Base-by-base conservation (phyloP, 176 grass and related monocot species). In the Zoysia pacifica region DNA sequence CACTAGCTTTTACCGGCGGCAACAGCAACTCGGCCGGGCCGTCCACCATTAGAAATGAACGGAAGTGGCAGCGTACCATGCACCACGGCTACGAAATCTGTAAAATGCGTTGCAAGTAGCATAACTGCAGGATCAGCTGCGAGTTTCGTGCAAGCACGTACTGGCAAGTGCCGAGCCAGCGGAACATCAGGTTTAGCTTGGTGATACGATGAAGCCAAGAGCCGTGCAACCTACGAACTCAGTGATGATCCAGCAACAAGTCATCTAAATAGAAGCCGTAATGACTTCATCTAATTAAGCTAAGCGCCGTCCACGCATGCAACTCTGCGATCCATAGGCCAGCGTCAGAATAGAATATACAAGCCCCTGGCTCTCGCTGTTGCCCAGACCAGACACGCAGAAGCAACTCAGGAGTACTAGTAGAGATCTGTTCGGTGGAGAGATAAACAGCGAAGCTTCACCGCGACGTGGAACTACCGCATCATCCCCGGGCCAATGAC, bases 391-490 rank as follows among this genome's bases (percentile, higher is more conserved):
- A 50, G 71, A 4, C 50, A 42, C 7, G 61, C 0, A 6, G 44
- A 61, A 4, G 19, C n/a, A 62, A 36, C 59, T 4, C 20, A 19
- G 9, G 11, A 62, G 9, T 36, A 28, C 28, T 35, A 9, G 58
- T 35, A 61, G 6, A 58, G 59, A 62, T 36, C 20, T 36, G 59
- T 35, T 62, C 4, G 67, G 83, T 67, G 76, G 76, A 65, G 39
- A 47, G 67, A 61, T 51, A 55, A 70, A 45, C 55, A 52, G 35
- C 65, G 12, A 61, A 80, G 67, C 11, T 58, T 58, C 59, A 86
- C 16, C 61, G 84, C 44, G 70, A 86, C 44, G 52, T 11, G 50
- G 42, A 69, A 63, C 70, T 74, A 86, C 6, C 65, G 2, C 6
- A 47, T 7, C 2, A 7, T 60, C 55, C n/a, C 56, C 28, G n/a